Evolutionary conservation across 31 red algal genomes (phyloP).

Genomic region (Bonnemaisonia californica): DNA sequence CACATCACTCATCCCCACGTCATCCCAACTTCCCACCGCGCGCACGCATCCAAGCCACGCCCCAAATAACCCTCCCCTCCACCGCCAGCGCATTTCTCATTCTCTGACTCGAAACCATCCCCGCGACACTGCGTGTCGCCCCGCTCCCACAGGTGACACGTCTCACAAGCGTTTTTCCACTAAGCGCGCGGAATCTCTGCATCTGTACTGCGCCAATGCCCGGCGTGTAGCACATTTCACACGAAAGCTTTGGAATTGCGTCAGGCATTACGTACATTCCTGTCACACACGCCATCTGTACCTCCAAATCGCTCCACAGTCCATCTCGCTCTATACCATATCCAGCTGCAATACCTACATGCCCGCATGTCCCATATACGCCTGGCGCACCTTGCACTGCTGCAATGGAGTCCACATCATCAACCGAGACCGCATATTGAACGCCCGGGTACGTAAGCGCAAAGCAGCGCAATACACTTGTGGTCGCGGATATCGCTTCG

Average conservation of each 20-base stretch:
- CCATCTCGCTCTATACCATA: not conserved
- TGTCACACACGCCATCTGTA: not conserved
- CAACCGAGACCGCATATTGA: not conserved
- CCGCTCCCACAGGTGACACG: not conserved
- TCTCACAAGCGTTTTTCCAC: not conserved
- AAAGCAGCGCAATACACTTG: not conserved
- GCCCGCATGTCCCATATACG: not conserved
- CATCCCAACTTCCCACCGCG: too few relatives aligned
- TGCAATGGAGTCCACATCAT: not conserved
- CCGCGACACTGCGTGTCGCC: not conserved
- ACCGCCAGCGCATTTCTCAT: not conserved
- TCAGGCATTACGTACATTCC: not conserved
- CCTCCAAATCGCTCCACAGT: too few relatives aligned
- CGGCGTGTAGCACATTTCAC: not conserved
- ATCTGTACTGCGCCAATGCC: not conserved
- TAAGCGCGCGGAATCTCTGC: not conserved
- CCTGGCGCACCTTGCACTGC: not conserved
- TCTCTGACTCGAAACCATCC: not conserved
- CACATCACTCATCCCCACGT: too few relatives aligned
- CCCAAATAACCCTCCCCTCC: not conserved
- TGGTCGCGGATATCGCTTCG: not conserved
- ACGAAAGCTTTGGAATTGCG: not conserved
- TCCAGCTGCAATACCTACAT: not conserved
- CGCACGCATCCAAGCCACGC: too few relatives aligned
- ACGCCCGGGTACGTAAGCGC: not conserved